These are phyloP conservation scores for Suillus spraguei DNA, from an alignment of 768 basidiomycete genomes.

Conservation along the genomic window DNA sequence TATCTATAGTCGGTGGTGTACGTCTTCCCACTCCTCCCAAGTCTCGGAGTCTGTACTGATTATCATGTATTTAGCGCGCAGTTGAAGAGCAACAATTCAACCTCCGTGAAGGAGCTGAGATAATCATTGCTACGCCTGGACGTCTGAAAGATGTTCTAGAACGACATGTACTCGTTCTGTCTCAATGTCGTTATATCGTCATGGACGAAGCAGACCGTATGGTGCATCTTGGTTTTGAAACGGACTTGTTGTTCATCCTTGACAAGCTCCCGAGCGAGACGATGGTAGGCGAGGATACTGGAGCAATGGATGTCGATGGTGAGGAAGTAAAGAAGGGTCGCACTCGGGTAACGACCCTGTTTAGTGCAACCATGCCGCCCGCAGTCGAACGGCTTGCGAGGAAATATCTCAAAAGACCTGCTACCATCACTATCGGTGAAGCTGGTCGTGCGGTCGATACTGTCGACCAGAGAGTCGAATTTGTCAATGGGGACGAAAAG, in stretches of 20 bases:
- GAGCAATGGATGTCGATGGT: constrained; percentile 76
- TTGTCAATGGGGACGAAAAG: constrained; percentile 91
- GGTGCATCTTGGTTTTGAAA: constrained; percentile 98
- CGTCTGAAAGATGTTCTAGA: constrained; percentile 98
- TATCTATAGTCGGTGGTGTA: constrained; percentile 98
- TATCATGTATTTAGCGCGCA: constrained; percentile 55
- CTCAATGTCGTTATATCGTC: constrained; percentile 97
- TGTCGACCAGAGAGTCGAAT: constrained; percentile 95
- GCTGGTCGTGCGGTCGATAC: constrained; percentile 98
- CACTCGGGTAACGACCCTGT: constrained; percentile 92
- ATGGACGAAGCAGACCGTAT: constrained; percentile 99
- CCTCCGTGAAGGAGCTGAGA: constrained; percentile 96
- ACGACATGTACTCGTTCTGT: constrained; percentile 91
- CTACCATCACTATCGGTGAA: constrained; percentile 96
- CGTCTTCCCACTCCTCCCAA: constrained; percentile 18
- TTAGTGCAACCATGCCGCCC: constrained; percentile 98
- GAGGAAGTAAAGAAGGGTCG: constrained; percentile 64
- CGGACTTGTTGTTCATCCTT: constrained; percentile 90
- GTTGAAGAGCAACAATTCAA: constrained; percentile 99
- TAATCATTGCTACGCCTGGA: constrained; percentile 98
- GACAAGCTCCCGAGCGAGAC: constrained; percentile 88
- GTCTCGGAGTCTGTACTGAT: constrained; percentile 18
- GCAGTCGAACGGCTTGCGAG: constrained; percentile 93
- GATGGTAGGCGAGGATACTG: constrained; percentile 83
- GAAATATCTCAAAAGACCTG: constrained; percentile 92